Evolutionary conservation across 1,139 yeast genomes (phyloP).

Genomic region (Debaryomyces coudertii): DNA sequence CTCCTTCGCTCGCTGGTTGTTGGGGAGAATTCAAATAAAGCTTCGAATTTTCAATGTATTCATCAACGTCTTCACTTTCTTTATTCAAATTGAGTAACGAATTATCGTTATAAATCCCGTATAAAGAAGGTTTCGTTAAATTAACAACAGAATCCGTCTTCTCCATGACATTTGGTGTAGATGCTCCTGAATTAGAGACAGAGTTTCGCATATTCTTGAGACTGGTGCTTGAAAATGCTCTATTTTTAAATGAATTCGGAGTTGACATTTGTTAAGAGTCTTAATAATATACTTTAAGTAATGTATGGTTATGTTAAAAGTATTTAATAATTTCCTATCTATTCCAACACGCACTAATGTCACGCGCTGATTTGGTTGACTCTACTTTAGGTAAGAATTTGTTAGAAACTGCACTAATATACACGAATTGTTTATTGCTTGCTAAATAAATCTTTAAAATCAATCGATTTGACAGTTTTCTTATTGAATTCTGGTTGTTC

Average conservation of each 20-base stretch:
- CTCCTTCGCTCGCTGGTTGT: neutral
- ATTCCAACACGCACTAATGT: constrained; percentile 3
- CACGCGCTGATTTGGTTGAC: constrained; percentile 6
- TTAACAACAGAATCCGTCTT: constrained; percentile 49
- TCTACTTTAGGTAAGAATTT: neutral
- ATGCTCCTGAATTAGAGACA: constrained; percentile 16
- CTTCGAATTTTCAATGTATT: constrained; percentile 8
- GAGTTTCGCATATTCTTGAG: constrained; percentile 12
- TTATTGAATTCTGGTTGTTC: constrained; percentile 10
- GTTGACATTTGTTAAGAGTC: constrained; percentile 2
- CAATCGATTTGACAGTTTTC: constrained; percentile 23
- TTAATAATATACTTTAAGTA: neutral
- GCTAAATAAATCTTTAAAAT: constrained; percentile 22
- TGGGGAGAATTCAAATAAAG: neutral
- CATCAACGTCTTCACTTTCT: constrained; percentile 25
- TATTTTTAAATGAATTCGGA: neutral
- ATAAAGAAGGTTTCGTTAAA: constrained; percentile 53
- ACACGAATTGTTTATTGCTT: constrained; percentile 1
- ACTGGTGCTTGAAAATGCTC: constrained; percentile 6
- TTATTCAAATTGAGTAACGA: constrained; percentile 38
- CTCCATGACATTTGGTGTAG: constrained; percentile 29
- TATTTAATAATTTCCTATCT: neutral
- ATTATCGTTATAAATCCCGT: constrained; percentile 49
- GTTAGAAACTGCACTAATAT: neutral
- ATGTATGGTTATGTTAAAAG: neutral